These are phyloP conservation scores for Thelonectria discophora DNA, from an alignment of 2,329 filamentous ascomycete genomes.

Conservation along the genomic window DNA sequence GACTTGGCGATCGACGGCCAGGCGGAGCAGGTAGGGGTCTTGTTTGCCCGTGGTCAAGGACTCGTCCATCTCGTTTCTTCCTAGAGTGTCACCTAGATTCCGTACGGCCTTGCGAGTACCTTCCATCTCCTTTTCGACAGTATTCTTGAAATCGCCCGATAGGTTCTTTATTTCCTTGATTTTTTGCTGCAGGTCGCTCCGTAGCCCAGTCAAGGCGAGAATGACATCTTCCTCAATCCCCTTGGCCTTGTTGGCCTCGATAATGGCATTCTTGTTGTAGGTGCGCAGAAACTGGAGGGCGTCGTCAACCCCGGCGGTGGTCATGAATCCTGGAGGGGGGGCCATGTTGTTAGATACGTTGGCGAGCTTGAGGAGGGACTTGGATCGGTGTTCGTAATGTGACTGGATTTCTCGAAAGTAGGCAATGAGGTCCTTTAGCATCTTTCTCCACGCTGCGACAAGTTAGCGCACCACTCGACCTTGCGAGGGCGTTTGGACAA, in stretches of 20 bases:
- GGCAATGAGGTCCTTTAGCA: constrained; percentile 91
- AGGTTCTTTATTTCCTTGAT: constrained; percentile 98
- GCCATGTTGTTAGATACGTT: constrained; percentile 84
- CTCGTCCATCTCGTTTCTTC: constrained; percentile 80
- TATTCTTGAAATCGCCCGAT: constrained; percentile 95
- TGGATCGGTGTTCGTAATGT: constrained; percentile 86
- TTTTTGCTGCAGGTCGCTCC: constrained; percentile 91
- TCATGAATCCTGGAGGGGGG: constrained; percentile 78
- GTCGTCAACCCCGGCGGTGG: constrained; percentile 85
- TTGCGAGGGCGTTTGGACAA: constrained; percentile 45
- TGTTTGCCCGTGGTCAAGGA: constrained; percentile 80
- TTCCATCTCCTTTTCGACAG: constrained; percentile 94
- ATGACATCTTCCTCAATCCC: constrained; percentile 95
- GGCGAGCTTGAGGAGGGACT: constrained; percentile 82
- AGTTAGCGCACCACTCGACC: neutral
- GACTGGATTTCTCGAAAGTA: constrained; percentile 94
- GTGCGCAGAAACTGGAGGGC: constrained; percentile 81
- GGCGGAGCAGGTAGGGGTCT: constrained; percentile 87
- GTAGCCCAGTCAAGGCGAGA: constrained; percentile 81
- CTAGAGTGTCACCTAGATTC: constrained; percentile 81
- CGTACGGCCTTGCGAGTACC: constrained; percentile 80
- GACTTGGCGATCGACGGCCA: constrained; percentile 88
- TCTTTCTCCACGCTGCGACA: constrained; percentile 84
- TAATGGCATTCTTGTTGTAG: constrained; percentile 82
- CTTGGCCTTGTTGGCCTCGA: constrained; percentile 85